phyloP scores from a whole-genome alignment of 2,329 filamentous ascomycete species.

The Aureobasidium sp. region DNA sequence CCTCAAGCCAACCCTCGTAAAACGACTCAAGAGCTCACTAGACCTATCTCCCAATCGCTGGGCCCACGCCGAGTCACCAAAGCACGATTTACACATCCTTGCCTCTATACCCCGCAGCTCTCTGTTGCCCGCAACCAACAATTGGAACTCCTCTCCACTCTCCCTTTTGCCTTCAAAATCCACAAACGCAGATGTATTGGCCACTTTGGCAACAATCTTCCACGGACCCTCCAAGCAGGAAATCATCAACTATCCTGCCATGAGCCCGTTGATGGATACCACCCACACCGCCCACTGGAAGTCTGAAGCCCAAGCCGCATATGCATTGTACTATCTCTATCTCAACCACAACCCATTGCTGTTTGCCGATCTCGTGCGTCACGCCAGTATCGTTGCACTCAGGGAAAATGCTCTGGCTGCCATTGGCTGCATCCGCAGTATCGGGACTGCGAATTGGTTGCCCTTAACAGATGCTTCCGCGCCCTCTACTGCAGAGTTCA shows the following conservation, averaged over 20 bases:
- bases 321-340: constrained; percentile 50
- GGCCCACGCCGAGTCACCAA: constrained; percentile 49
- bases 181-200: constrained; percentile 48
- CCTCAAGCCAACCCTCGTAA: constrained; percentile 39
- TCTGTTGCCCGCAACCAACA: constrained; percentile 38
- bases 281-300: constrained; percentile 19
- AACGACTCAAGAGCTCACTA: constrained; percentile 41
- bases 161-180: constrained; percentile 45
- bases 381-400: constrained; percentile 52
- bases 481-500: constrained; percentile 26
- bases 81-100: constrained; percentile 51
- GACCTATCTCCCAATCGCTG: constrained; percentile 40
- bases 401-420: constrained; percentile 51
- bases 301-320: constrained; percentile 46
- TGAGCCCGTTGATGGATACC: constrained; percentile 23
- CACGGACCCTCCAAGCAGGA: constrained; percentile 41
- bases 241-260: constrained; percentile 30
- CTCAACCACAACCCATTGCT: constrained; percentile 43
- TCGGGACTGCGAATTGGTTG: constrained; percentile 51
- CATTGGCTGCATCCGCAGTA: constrained; percentile 44
- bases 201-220: constrained; percentile 50
- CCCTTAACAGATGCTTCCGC: constrained; percentile 21
- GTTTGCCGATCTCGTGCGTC: constrained; percentile 45
- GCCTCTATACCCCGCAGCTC: constrained; percentile 49
- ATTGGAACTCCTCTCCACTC: constrained; percentile 36